These are phyloP conservation scores for Cryphonectria nitschkei DNA, from an alignment of 2,329 filamentous ascomycete genomes.

Conservation along the genomic window DNA sequence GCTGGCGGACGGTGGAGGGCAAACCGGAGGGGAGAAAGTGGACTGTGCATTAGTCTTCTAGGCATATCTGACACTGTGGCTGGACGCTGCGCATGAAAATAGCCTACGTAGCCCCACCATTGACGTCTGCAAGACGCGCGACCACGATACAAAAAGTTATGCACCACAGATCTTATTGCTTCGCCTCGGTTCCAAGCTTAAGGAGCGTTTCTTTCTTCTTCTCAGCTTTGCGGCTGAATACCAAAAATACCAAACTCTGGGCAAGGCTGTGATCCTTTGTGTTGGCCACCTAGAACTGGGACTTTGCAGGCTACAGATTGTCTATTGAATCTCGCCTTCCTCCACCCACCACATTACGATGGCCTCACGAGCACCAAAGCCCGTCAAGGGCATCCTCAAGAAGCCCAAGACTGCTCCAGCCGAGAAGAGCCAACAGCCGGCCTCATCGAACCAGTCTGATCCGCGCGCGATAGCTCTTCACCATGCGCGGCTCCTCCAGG, in stretches of 20 bases:
- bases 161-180: background rate
- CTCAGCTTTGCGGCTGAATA: background rate
- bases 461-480: constrained; percentile 70
- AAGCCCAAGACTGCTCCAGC: constrained; percentile 52
- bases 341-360: constrained; percentile 34
- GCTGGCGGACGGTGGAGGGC: background rate
- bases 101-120: constrained; percentile 16
- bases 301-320: background rate
- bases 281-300: background rate
- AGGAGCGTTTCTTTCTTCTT: background rate
- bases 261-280: background rate
- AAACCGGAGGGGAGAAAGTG: constrained; percentile 4
- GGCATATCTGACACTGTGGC: constrained; percentile 7
- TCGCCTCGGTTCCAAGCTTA: background rate
- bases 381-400: constrained; percentile 64
- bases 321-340: background rate
- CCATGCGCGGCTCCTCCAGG: constrained; percentile 81
- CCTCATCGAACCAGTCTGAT: constrained; percentile 46
- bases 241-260: background rate
- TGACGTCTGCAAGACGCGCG: background rate
- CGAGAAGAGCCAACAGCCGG: constrained; percentile 37
- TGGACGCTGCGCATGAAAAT: constrained; percentile 11
- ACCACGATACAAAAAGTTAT: background rate
- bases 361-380: constrained; percentile 41
- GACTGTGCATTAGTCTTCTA: constrained; percentile 6